Evolutionary conservation across 108 stramenopile genomes (phyloP), one percentile per base, ranked within the genome.

Genomic region (Hondaea fermentalgiana): DNA sequence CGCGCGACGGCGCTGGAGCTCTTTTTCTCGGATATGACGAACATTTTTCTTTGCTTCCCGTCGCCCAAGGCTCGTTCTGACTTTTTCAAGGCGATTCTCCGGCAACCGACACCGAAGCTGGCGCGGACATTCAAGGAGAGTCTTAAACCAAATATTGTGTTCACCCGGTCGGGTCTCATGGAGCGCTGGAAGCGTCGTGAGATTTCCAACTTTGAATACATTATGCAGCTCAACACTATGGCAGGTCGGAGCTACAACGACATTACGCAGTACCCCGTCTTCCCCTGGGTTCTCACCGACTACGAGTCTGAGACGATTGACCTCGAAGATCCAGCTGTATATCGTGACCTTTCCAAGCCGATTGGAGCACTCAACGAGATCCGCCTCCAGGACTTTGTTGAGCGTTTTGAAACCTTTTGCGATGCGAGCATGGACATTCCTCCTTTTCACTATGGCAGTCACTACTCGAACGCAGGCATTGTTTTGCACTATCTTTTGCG

Each of bases 201-300:
- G 60, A 90, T 99, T 58, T 96, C 96, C 51, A 99, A 98, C 90
- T 99, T 99, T 88, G 99, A 98, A 88, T 99, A 98, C 90, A 90
- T 99, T 17, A 93, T 98, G 76, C 94, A 95, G 87, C 91, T 98
- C 89, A 99, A 99, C 91, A 94, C 95, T 53, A 91, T 98, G 55
- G 97, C 99, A 10, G 99, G 99, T 8, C 91, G 99, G 44, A 96
- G 96, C 60, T 98, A 95, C 90, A 97, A 98, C 91, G 98, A 98
- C 89, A 95, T 97, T n/a, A 96, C 96, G 72, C 98, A 99, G 91
- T 99, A 99, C 88, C 99, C 99, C 16, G 97, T 99, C 44, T 95
- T 99, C 72, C 99, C 99, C 4, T 99, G 99, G 99, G 97, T 99
- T 25, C 91, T 99, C 0, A 92, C 96, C 17, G 97, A 99, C 89